Evolutionary conservation across 2,329 filamentous ascomycete genomes (phyloP).

Genomic region (Myriosclerotinia curreyana): DNA sequence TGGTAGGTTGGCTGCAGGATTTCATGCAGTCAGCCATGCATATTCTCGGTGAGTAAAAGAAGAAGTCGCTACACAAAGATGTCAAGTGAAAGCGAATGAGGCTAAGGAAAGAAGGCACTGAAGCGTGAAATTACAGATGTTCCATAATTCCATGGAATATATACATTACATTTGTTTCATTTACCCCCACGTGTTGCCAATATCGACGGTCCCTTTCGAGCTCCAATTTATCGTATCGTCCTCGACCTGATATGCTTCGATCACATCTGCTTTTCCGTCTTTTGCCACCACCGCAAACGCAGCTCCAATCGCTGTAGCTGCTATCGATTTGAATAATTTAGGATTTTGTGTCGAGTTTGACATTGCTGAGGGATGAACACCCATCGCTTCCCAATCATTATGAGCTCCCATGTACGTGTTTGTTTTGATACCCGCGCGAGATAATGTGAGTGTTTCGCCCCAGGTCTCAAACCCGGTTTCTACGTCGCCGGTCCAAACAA

Average conservation of each 20-base stretch:
- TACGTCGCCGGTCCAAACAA: background rate
- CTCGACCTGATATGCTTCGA: background rate
- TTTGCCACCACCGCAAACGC: constrained; percentile 23
- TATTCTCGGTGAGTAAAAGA: background rate
- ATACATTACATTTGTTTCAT: background rate
- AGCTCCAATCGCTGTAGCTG: constrained; percentile 23
- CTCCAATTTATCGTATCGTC: constrained; percentile 14
- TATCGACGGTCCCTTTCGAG: constrained; percentile 16
- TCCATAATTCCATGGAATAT: background rate
- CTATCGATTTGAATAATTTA: constrained; percentile 19
- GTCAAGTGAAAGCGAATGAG: too few relatives aligned
- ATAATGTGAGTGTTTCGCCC: constrained; percentile 6
- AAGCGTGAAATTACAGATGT: background rate
- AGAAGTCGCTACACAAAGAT: background rate
- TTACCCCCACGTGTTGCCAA: constrained; percentile 20
- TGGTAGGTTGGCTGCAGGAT: constrained; percentile 6
- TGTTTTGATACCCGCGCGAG: background rate
- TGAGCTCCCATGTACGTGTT: constrained; percentile 11
- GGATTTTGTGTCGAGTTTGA: constrained; percentile 23
- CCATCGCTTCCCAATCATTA: constrained; percentile 7
- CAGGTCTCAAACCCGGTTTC: constrained; percentile 1
- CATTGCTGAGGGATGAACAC: constrained; percentile 23
- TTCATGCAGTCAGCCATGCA: background rate
- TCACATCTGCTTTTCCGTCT: constrained; percentile 3
- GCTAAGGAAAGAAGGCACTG: background rate